Percentiles rank a stretch among this genome's conserved stretches.
These are phyloP conservation scores for Linderina pennispora DNA, from an alignment of 192 early-diverging fungal species.

Conservation along the genomic window DNA sequence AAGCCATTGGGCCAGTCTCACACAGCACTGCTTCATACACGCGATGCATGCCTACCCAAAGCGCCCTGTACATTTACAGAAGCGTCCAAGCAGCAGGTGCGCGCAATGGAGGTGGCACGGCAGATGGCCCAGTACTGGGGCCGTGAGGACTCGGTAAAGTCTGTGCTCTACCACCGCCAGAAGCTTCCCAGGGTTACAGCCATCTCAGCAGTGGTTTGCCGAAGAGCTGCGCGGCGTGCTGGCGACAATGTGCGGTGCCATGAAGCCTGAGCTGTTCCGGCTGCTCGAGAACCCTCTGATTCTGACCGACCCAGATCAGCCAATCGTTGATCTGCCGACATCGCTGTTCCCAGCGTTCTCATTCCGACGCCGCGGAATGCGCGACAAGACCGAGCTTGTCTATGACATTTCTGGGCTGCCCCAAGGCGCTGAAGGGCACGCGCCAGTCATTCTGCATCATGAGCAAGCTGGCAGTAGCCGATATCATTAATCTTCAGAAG, in stretches of 20 bases:
- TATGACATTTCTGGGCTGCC: constrained; percentile 40
- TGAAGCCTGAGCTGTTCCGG: constrained; percentile 37
- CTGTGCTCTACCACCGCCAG: constrained; percentile 33
- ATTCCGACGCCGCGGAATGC: constrained; percentile 8
- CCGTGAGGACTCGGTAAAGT: constrained; percentile 25
- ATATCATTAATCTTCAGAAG: background rate
- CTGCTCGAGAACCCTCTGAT: constrained; percentile 43
- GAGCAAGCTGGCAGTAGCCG: constrained; percentile 33
- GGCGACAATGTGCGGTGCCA: constrained; percentile 34
- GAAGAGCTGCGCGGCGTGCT: constrained; percentile 45
- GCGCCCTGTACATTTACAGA: constrained; percentile 40
- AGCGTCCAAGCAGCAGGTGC: constrained; percentile 34
- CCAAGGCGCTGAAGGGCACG: constrained; percentile 36
- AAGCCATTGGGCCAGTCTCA: constrained; percentile 6
- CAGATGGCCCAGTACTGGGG: constrained; percentile 50
- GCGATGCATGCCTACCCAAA: constrained; percentile 10
- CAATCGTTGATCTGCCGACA: constrained; percentile 15
- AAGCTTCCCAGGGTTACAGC: constrained; percentile 39
- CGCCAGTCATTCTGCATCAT: constrained; percentile 48
- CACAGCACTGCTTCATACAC: constrained; percentile 21
- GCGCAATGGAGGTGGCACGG: constrained; percentile 44
- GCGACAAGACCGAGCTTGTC: constrained; percentile 11
- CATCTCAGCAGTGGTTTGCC: constrained; percentile 42
- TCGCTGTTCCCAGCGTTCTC: constrained; percentile 37
- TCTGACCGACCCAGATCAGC: constrained; percentile 11